Evolutionary conservation across 2,329 filamentous ascomycete genomes (phyloP).

Genomic region (Thermothelomyces thermophilus): DNA sequence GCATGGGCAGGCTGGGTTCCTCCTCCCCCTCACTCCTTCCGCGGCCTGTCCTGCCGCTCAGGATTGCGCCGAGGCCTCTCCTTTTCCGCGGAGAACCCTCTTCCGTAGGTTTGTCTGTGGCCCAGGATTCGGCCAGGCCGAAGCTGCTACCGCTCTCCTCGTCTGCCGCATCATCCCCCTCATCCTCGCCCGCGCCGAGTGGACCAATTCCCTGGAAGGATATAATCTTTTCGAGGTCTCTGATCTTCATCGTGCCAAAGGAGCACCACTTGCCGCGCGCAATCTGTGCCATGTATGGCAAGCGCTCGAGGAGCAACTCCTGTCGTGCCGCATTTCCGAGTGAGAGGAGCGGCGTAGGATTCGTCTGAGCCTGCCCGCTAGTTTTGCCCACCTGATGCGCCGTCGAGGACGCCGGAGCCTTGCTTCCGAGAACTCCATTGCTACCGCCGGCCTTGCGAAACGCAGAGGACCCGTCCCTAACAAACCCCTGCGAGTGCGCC

Average conservation of each 20-base stretch:
- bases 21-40: conserved; percentile 25
- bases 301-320: conserved; percentile 74
- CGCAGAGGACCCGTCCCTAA: conserved; percentile 5
- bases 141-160: conserved; percentile 28
- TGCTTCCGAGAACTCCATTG: conserved; percentile 1
- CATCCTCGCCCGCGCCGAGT: conserved; percentile 35
- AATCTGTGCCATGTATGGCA: conserved; percentile 79
- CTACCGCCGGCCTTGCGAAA: conserved; percentile 5
- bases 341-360: conserved; percentile 42
- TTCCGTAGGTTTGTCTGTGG: conserved; percentile 55
- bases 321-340: conserved; percentile 60
- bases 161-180: conserved; percentile 39
- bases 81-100: conserved; percentile 43
- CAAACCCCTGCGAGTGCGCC: background rate
- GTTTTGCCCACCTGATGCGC: conserved; percentile 11
- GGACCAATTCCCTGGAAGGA: conserved; percentile 54
- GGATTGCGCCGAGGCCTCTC: conserved; percentile 28
- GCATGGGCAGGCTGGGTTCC: conserved; percentile 40
- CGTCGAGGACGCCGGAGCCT: conserved; percentile 1
- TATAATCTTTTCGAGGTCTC: conserved; percentile 62
- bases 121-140: conserved; percentile 44
- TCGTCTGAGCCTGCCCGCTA: background rate
- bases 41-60: conserved; percentile 14
- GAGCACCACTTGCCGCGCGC: conserved; percentile 35
- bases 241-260: conserved; percentile 35